These are phyloP conservation scores for Aspergillus sp. DNA, from an alignment of 2,329 filamentous ascomycete genomes.

Conservation along the genomic window DNA sequence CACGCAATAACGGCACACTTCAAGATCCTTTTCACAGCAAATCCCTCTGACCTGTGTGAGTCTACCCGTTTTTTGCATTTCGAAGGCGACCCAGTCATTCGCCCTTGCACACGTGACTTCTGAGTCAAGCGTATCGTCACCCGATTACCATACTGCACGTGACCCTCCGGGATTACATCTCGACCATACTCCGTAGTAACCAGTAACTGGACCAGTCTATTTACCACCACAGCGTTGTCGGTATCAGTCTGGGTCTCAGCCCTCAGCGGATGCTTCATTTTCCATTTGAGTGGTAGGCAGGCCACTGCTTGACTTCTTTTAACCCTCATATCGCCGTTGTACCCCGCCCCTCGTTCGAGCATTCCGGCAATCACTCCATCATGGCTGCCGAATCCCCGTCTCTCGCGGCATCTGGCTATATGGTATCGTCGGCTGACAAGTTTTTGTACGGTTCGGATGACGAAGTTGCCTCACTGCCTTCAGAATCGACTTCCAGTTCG, in stretches of 20 bases:
- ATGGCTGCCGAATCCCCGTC: slow-evolving; percentile 30
- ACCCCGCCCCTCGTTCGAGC: background rate
- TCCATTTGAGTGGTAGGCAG: slow-evolving; percentile 26
- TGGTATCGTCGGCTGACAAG: slow-evolving; percentile 26
- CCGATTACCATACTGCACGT: slow-evolving; percentile 7
- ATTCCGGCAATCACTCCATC: slow-evolving; percentile 6
- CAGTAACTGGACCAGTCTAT: no score
- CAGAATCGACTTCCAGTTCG: slow-evolving; percentile 32
- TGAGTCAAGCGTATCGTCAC: slow-evolving; percentile 12
- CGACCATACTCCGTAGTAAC: background rate
- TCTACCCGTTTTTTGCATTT: background rate
- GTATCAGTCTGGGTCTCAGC: background rate
- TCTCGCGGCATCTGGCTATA: slow-evolving; percentile 33
- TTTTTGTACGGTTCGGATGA: slow-evolving; percentile 22
- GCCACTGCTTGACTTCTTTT: slow-evolving; percentile 27
- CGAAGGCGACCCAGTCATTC: background rate
- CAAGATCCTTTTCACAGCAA: background rate
- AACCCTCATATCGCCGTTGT: background rate
- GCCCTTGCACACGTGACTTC: slow-evolving; percentile 7
- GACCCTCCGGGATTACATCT: slow-evolving; percentile 9
- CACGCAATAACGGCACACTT: no score
- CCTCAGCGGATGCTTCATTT: slow-evolving; percentile 16
- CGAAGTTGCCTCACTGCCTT: slow-evolving; percentile 39
- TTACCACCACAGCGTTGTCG: background rate
- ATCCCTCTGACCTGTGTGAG: background rate